phyloP scores from a whole-genome alignment of 2,329 filamentous ascomycete species.

The Colletotrichum sp. region DNA sequence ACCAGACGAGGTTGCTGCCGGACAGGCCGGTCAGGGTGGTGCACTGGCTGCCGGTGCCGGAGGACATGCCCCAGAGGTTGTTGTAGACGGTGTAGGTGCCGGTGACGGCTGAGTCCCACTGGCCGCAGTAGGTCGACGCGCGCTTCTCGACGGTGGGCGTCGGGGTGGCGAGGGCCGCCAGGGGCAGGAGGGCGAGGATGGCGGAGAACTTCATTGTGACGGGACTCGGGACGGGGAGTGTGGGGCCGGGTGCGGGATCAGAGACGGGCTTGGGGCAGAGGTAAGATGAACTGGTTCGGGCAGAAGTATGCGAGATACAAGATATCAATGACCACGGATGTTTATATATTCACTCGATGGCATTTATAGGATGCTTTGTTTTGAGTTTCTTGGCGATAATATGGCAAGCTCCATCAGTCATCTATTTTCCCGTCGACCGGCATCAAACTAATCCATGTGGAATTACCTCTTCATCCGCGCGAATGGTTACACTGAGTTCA shows the following conservation, averaged over 20 bases:
- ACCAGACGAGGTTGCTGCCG: conserved; percentile 40
- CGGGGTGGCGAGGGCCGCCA: conserved; percentile 16
- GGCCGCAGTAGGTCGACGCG: conserved; percentile 26
- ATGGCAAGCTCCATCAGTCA: neutral
- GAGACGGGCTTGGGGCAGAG: neutral
- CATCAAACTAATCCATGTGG: neutral
- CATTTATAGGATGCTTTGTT: neutral
- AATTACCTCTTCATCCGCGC: neutral
- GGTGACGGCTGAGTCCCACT: conserved; percentile 26
- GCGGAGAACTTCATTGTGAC: conserved; percentile 22
- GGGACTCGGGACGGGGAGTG: neutral
- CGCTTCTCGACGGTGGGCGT: conserved; percentile 21
- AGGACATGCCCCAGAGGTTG: conserved; percentile 43
- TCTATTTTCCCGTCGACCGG: neutral
- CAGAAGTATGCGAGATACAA: accelerated
- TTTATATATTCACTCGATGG: no score
- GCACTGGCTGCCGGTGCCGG: conserved; percentile 43
- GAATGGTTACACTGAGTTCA: neutral
- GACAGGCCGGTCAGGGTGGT: conserved; percentile 39
- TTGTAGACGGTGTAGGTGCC: conserved; percentile 39
- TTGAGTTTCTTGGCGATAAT: neutral
- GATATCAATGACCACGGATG: neutral
- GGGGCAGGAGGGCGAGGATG: conserved; percentile 16
- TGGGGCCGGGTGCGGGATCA: neutral
- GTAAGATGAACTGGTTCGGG: neutral